phyloP scores from a whole-genome alignment of 192 early-diverging fungal species.

The Podila epicladia region DNA sequence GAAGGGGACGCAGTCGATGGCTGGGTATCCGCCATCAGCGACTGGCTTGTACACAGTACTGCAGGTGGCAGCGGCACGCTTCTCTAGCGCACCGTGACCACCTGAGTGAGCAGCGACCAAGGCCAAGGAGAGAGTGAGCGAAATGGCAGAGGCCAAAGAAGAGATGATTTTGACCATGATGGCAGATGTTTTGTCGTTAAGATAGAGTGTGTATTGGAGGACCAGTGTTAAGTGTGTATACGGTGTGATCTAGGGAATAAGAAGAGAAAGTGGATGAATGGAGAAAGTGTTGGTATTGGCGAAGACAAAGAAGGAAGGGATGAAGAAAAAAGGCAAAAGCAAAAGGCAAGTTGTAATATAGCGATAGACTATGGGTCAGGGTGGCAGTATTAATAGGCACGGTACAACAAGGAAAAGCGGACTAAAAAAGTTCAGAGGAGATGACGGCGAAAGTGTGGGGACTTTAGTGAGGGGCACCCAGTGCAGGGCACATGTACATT shows the following conservation, averaged over 20 bases:
- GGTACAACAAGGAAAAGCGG: too few relatives aligned
- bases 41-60: slow-evolving; percentile 20
- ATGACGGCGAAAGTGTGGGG: too few relatives aligned
- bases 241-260: neutral
- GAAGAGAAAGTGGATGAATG: neutral
- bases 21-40: slow-evolving; percentile 34
- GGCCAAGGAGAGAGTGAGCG: slow-evolving; percentile 21
- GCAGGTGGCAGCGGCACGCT: slow-evolving; percentile 29
- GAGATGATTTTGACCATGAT: slow-evolving; percentile 34
- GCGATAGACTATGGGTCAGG: too few relatives aligned
- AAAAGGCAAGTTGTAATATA: too few relatives aligned
- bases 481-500: too few relatives aligned
- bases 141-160: slow-evolving; percentile 4
- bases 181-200: neutral
- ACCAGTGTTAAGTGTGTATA: neutral
- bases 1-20: slow-evolving; percentile 43
- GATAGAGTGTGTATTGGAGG: neutral
- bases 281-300: too few relatives aligned
- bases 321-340: too few relatives aligned
- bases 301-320: too few relatives aligned
- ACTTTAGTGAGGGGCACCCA: too few relatives aligned
- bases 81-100: slow-evolving; percentile 20
- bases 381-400: too few relatives aligned
- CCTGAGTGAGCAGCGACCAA: slow-evolving; percentile 17
- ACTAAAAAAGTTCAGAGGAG: too few relatives aligned